Base-by-base conservation (phyloP, 1,139 yeast genomes). In the Zygoascus sp. region DNA sequence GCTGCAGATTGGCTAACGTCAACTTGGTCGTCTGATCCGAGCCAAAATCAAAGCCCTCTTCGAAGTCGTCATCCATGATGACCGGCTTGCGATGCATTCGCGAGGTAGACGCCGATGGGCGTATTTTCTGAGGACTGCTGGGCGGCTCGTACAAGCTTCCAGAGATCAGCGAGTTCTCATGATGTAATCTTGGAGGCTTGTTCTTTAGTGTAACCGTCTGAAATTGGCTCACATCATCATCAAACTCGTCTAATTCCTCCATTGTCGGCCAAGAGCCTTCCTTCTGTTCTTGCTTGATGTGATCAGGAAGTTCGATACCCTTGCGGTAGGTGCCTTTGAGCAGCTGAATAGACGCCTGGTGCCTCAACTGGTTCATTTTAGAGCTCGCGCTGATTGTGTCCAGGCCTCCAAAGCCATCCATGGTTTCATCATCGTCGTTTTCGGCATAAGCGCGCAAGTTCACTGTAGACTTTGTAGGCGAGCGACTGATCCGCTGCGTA, bases 1-100 rank as follows among this genome's bases (percentile, higher is more conserved):
- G 45, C 45, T 39, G 48, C 40, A 43, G 36, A 10, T 28, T 36
- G 34, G 32, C 32, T 20, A 35, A 22, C 40, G 45, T 38, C 23
- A 37, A 37, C 30, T 45, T 32, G 19, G 42, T 47, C 23, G 47
- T 47, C 16, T 28, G 44, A n/a, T 44, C 48, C 19, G 37, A 50
- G 11, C 44, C 56, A 21, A 54, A 42, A 8, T 53, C 58, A 34
- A 56, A 53, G 21, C 54, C 59, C 13, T 53, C 57, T 32, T 54
- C 58, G 34, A 44, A 40, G 34, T 44, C 44, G 17, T 40, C 47
- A 22, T 41, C 39, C 13, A 32, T 9, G 10, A 21, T 13, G 21
- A 25, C n/a, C 7, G 16, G 20, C 22, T 25, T 38, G 10, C 32
- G 13, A 19, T 22, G 15, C 8, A 11, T 34, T 17, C 22, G 8